Conservation (phyloP, 2,329 filamentous ascomycete species). For the Apiospora aurea region DNA sequence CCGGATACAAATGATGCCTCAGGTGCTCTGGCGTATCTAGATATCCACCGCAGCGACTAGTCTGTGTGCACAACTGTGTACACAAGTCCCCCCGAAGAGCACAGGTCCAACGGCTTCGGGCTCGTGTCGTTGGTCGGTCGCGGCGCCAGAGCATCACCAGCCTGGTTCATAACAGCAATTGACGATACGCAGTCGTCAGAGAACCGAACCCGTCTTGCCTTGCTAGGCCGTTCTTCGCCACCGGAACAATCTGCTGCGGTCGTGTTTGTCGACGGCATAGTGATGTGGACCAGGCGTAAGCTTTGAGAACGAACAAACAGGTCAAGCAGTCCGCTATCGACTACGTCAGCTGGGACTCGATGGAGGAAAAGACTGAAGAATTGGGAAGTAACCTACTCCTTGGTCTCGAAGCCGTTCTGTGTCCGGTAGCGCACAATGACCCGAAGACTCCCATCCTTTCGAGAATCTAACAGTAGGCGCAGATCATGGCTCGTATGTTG, state of each 20-base stretch:
- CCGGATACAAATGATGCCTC: constrained; percentile 27
- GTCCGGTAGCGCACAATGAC: constrained; percentile 27
- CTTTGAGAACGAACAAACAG: constrained; percentile 27
- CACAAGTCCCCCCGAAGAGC: constrained; percentile 23
- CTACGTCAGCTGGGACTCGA: not conserved
- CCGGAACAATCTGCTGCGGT: not conserved
- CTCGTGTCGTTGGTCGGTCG: not conserved
- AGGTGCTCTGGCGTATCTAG: constrained; percentile 27
- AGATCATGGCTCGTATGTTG: constrained; percentile 29
- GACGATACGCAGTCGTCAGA: constrained; percentile 21
- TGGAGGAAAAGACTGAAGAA: not conserved
- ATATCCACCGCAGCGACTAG: constrained; percentile 20
- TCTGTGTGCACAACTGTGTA: constrained; percentile 25
- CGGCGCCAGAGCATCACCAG: not conserved
- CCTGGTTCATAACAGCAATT: not conserved
- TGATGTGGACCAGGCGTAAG: constrained; percentile 23
- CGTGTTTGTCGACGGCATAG: constrained; percentile 13
- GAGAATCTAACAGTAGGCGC: constrained; percentile 24
- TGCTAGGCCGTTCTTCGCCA: constrained; percentile 5
- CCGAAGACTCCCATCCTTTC: constrained; percentile 24
- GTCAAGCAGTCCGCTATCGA: constrained; percentile 23
- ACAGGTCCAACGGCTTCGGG: constrained; percentile 15
- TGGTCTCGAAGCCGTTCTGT: constrained; percentile 10
- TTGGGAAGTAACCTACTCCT: constrained; percentile 6
- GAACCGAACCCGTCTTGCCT: constrained; percentile 24